Percentiles rank a stretch among this genome's conserved stretches.
These are phyloP conservation scores for Microcyclospora tardicrescens DNA, from an alignment of 2,329 filamentous ascomycete genomes.

Conservation along the genomic window DNA sequence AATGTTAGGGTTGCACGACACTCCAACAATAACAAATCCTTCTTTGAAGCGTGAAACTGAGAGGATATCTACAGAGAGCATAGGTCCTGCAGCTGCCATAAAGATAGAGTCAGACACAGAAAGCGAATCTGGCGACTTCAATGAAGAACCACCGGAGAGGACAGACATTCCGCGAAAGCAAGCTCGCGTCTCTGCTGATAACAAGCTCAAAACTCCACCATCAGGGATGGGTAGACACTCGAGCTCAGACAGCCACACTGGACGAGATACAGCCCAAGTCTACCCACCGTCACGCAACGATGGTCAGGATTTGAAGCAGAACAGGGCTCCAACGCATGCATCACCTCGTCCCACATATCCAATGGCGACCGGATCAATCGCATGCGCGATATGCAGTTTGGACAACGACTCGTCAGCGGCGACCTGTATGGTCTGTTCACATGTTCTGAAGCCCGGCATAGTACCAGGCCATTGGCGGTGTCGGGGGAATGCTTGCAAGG, in stretches of 20 bases:
- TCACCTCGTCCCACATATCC: no score
- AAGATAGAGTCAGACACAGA: conserved; percentile 17
- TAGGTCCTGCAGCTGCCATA: neutral
- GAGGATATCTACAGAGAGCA: neutral
- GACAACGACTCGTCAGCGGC: conserved; percentile 42
- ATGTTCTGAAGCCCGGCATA: conserved; percentile 48
- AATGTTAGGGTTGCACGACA: conserved; percentile 21
- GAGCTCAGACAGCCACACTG: no score
- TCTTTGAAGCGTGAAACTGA: neutral
- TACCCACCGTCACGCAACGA: no score
- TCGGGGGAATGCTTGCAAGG: conserved; percentile 40
- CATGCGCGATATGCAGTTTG: conserved; percentile 53
- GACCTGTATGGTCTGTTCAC: conserved; percentile 56
- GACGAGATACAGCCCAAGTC: no score
- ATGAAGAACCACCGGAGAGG: neutral
- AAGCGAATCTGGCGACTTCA: conserved; percentile 11
- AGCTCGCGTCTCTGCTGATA: no score
- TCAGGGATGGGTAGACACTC: no score
- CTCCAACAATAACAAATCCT: conserved; percentile 1
- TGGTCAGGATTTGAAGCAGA: no score
- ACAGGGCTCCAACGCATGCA: no score
- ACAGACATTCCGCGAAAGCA: no score
- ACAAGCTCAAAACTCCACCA: no score
- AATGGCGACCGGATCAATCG: no score
- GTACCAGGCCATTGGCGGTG: conserved; percentile 54